phyloP scores from a whole-genome alignment of 345 rosid genomes.

The Gossypium longicalyx region DNA sequence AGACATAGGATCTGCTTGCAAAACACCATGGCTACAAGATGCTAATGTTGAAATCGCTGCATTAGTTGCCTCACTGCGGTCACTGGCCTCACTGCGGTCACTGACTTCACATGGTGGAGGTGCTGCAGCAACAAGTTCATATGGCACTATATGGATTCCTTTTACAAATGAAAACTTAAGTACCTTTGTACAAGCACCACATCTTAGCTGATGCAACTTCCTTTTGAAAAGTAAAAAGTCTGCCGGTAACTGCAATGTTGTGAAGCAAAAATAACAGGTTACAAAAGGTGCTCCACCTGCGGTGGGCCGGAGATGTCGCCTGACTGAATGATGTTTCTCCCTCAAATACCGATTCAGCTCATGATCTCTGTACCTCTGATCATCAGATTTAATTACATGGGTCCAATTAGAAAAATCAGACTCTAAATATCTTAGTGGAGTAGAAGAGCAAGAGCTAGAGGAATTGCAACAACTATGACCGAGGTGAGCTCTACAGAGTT shows the following conservation, averaged over 20 bases:
- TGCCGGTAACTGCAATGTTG: slow-evolving; percentile 58
- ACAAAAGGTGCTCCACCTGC: slow-evolving; percentile 85
- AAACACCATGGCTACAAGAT: slow-evolving; percentile 17
- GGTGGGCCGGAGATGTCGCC: slow-evolving; percentile 61
- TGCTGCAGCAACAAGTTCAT: slow-evolving; percentile 19
- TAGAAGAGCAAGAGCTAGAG: slow-evolving; percentile 49
- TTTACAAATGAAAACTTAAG: slow-evolving; percentile 61
- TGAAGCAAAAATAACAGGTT: slow-evolving; percentile 56
- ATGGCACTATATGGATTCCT: slow-evolving; percentile 53
- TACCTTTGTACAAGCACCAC: slow-evolving; percentile 63
- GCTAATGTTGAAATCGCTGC: slow-evolving; percentile 16
- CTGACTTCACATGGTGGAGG: slow-evolving; percentile 37
- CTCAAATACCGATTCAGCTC: slow-evolving; percentile 32
- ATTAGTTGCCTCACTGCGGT: slow-evolving; percentile 18
- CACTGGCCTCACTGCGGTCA: slow-evolving; percentile 30
- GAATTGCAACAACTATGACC: slow-evolving; percentile 31
- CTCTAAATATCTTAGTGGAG: slow-evolving; percentile 52
- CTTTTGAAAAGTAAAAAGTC: slow-evolving; percentile 67
- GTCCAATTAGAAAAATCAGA: slow-evolving; percentile 34
- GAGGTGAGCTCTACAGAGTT: slow-evolving; percentile 24
- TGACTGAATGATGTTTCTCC: slow-evolving; percentile 45
- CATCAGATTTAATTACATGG: slow-evolving; percentile 41
- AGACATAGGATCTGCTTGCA: slow-evolving; percentile 25
- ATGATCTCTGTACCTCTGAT: slow-evolving; percentile 41
- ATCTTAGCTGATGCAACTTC: slow-evolving; percentile 61